These are phyloP conservation scores for Hyphochytrium catenoides DNA, from an alignment of 352 stramenopile species.

Conservation along the genomic window DNA sequence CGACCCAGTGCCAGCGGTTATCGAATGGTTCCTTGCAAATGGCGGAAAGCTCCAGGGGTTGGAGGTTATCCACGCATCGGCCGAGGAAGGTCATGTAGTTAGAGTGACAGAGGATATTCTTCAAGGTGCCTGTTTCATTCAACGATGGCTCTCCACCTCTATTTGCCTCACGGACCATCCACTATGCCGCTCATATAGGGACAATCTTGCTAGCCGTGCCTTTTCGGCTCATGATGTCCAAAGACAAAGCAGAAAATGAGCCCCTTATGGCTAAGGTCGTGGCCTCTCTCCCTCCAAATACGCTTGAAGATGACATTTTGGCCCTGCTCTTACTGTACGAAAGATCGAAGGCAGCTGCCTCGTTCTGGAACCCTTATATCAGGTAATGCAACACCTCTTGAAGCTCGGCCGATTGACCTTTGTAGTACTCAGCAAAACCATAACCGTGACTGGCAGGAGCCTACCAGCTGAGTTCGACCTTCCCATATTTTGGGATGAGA, in stretches of 20 bases:
- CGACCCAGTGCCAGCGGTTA: too few relatives aligned
- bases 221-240: constrained; percentile 27
- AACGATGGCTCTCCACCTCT: too few relatives aligned
- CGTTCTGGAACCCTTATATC: constrained; percentile 29
- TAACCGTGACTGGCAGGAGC: too few relatives aligned
- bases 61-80: too few relatives aligned
- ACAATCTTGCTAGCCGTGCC: constrained; percentile 20
- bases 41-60: too few relatives aligned
- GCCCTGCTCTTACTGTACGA: constrained; percentile 32
- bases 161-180: too few relatives aligned
- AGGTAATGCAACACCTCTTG: constrained; percentile 6
- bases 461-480: constrained; percentile 25
- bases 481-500: constrained; percentile 24
- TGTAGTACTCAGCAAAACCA: not conserved
- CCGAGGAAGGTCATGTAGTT: too few relatives aligned
- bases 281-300: constrained; percentile 10
- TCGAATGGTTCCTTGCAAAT: too few relatives aligned
- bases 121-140: too few relatives aligned
- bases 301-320: constrained; percentile 22
- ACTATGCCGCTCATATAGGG: too few relatives aligned
- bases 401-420: not conserved
- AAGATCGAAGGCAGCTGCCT: constrained; percentile 15
- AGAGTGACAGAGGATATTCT: too few relatives aligned
- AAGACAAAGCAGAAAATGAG: constrained; percentile 15
- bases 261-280: constrained; percentile 19